A percentile compares a stretch with the other conserved stretches of the same genome.
Conservation (phyloP, 1,139 yeast genomes). For the Geotrichum macrosporum region DNA sequence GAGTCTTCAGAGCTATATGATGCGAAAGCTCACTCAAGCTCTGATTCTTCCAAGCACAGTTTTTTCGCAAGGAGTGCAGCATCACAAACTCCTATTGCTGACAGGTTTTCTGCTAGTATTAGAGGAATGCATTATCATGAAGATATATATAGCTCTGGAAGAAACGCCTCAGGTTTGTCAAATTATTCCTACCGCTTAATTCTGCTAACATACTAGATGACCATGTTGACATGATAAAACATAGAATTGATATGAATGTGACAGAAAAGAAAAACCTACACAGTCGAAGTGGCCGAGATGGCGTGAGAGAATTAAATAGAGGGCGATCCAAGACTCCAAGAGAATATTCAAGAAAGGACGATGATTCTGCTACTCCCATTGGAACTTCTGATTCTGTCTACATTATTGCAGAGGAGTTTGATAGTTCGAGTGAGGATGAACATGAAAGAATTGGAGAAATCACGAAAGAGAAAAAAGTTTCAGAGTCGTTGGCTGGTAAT, state of each 20-base stretch:
- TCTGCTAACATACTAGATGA: conserved; percentile 10
- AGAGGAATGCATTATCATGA: neutral
- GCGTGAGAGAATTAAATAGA: too few relatives aligned
- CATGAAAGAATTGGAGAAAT: neutral
- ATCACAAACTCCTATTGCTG: conserved; percentile 21
- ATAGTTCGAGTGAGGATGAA: neutral
- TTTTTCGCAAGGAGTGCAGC: conserved; percentile 6
- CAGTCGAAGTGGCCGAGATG: too few relatives aligned
- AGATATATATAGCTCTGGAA: neutral
- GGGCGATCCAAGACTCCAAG: too few relatives aligned
- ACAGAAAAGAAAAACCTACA: too few relatives aligned
- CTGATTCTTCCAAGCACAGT: conserved; percentile 2
- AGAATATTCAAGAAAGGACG: neutral
- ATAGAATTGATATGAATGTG: conserved; percentile 4
- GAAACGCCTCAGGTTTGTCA: neutral
- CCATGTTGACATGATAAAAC: conserved; percentile 10
- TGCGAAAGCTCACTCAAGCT: neutral
- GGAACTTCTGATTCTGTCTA: conserved; percentile 11
- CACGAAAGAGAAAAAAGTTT: neutral
- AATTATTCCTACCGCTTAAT: neutral
- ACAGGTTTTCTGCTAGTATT: conserved; percentile 13
- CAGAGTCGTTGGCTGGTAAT: too few relatives aligned
- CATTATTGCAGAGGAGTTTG: conserved; percentile 14
- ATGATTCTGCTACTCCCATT: neutral
- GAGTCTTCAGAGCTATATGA: conserved; percentile 11